phyloP scores from a whole-genome alignment of 2,329 filamentous ascomycete genomes.

The Diaporthe nobilis region DNA sequence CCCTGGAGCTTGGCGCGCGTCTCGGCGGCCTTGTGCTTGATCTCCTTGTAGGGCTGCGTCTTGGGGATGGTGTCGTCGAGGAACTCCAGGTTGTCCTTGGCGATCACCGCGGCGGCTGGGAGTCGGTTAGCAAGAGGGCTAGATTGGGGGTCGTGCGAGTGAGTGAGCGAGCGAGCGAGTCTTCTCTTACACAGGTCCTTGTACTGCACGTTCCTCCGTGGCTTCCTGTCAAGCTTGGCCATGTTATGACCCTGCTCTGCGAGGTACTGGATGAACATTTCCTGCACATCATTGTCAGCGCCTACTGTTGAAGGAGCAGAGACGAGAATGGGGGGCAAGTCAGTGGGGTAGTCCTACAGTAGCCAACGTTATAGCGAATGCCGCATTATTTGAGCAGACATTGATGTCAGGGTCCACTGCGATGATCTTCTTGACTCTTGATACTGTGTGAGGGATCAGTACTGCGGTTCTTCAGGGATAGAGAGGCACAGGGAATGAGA shows the following conservation, averaged over 20 bases:
- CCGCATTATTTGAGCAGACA: conserved; percentile 92
- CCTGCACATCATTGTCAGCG: conserved; percentile 62
- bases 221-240: conserved; percentile 91
- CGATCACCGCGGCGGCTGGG: conserved; percentile 84
- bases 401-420: conserved; percentile 87
- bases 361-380: conserved; percentile 93
- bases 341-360: conserved; percentile 68
- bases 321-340: neutral
- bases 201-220: conserved; percentile 94
- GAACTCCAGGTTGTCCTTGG: conserved; percentile 95
- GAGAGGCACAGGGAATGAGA: too few relatives aligned
- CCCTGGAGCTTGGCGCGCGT: conserved; percentile 64
- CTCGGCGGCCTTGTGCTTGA: conserved; percentile 74
- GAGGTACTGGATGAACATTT: conserved; percentile 96
- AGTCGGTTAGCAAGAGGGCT: conserved; percentile 23
- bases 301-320: neutral
- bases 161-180: neutral
- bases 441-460: conserved; percentile 71
- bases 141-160: neutral
- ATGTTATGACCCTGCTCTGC: conserved; percentile 88
- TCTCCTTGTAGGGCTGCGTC: conserved; percentile 84
- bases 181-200: conserved; percentile 82
- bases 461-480: neutral
- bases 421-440: conserved; percentile 96
- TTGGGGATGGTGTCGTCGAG: conserved; percentile 91